phyloP scores from a whole-genome alignment of 805 yeast genomes.

The Ogataea sp. region DNA sequence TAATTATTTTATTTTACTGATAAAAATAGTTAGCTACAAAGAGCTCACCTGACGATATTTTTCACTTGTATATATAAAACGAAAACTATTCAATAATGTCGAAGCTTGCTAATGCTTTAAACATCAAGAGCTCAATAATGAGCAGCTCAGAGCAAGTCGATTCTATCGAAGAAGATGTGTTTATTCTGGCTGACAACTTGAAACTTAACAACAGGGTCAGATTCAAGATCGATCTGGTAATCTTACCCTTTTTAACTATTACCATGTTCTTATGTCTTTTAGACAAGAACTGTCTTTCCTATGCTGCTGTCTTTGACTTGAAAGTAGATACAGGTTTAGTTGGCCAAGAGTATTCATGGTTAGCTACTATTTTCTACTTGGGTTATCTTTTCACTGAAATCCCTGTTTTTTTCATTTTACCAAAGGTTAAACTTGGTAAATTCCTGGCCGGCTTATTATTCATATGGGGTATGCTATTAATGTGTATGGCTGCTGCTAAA shows the following conservation, averaged over 20 bases:
- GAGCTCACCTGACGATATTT: too few relatives aligned
- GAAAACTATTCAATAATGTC: not conserved
- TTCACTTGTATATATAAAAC: too few relatives aligned
- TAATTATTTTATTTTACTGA: too few relatives aligned
- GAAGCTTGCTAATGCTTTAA: not conserved
- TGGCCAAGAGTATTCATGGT: conserved; percentile 44
- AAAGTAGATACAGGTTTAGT: conserved; percentile 28
- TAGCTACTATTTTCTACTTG: conserved; percentile 52
- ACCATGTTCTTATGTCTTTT: conserved; percentile 21
- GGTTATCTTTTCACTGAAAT: conserved; percentile 56
- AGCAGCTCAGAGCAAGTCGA: not conserved
- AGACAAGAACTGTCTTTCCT: conserved; percentile 35
- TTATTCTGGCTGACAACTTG: not conserved
- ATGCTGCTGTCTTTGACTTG: conserved; percentile 40
- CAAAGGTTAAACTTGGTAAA: conserved; percentile 23
- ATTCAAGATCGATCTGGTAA: conserved; percentile 14
- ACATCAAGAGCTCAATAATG: not conserved
- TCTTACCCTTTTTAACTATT: conserved; percentile 21
- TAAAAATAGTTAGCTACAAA: too few relatives aligned
- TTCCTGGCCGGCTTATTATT: conserved; percentile 27
- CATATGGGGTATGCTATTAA: conserved; percentile 40
- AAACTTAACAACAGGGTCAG: conserved; percentile 6
- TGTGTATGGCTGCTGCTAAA: conserved; percentile 36
- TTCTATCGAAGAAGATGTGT: not conserved
- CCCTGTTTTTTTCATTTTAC: conserved; percentile 33